phyloP scores from a whole-genome alignment of 208 protist species.

The Acanthamoeba royreba region DNA sequence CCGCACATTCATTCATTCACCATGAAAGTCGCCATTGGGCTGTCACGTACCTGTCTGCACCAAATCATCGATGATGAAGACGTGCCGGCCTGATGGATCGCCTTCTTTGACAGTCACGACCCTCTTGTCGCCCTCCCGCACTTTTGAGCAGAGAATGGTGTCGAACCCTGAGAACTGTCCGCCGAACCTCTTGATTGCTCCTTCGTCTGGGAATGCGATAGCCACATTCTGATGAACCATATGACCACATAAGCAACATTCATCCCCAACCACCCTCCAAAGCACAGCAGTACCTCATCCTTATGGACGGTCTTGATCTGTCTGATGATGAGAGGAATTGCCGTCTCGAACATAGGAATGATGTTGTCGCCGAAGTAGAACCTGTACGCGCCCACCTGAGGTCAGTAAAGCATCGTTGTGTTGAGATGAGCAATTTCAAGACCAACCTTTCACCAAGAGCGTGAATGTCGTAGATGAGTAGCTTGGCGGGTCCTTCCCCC shows the following conservation, averaged over 20 bases:
- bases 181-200: conserved; percentile 70
- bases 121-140: conserved; percentile 63
- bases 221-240: conserved; percentile 20
- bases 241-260: not conserved
- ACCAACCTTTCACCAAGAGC: conserved; percentile 48
- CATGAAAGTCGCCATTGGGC: not conserved
- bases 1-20: not conserved
- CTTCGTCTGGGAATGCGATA: conserved; percentile 73
- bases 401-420: not conserved
- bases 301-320: not conserved
- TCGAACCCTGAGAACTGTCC: not conserved
- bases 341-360: conserved; percentile 63
- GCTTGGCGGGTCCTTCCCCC: conserved; percentile 44
- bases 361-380: conserved; percentile 74
- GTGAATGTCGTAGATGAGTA: conserved; percentile 79
- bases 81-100: conserved; percentile 51
- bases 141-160: conserved; percentile 66
- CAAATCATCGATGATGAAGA: conserved; percentile 76
- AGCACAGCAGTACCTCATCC: not conserved
- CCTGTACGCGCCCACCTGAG: too few relatives aligned
- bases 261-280: not conserved
- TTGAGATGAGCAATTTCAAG: not conserved
- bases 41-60: conserved; percentile 62
- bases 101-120: conserved; percentile 68
- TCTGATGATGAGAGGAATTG: conserved; percentile 57